Base-by-base conservation (phyloP, 306 rosid species). In the Sesbania bispinosa region DNA sequence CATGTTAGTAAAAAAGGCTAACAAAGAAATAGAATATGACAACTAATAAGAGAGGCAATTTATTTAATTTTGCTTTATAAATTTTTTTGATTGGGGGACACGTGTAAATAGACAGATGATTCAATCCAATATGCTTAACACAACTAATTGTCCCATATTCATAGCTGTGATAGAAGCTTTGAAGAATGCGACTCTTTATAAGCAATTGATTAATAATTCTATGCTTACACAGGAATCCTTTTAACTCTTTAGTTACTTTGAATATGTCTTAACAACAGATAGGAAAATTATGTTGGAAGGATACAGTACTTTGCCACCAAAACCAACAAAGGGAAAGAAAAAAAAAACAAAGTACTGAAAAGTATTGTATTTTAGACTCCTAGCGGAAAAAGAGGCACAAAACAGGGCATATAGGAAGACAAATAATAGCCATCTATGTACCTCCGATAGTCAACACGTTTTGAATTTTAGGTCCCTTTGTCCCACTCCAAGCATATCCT, bases 401-500 rank as follows among this genome's bases (percentile, higher is more conserved):
- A 41, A 14, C 24, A 23, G 15, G 30, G 62, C 13, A 38, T 15
- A 30, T n/a, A n/a, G 23, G 23, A 26, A 76, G 70, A 41, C 43
- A 21, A 60, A 43, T 47, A 42, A 75, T 27, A 23, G 38, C 11
- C 43, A 66, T 58, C n/a, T 71, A 10, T 20, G 60, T 77, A 84
- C 88, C 88, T 74, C 81, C 79, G 65, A 77, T 75, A 52, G 65
- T 70, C 79, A 62, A 63, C 69, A 70, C 11, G 45, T 45, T 60
- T 81, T 84, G 79, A 84, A 65, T 14, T 70, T 70, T 20, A 8
- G n/a, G 71, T 15, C 61, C 79, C 79, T 2, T 2, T 80, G 83
- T 64, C 81, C 88, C 77, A 33, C 83, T 84, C 85, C 55, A 77
- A 58, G 81, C 83, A 32, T 64, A 74, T 30, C 83, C 88, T 84